Base-by-base conservation (phyloP, 2,329 filamentous ascomycete species). In the Stachybotrys chartarum region DNA sequence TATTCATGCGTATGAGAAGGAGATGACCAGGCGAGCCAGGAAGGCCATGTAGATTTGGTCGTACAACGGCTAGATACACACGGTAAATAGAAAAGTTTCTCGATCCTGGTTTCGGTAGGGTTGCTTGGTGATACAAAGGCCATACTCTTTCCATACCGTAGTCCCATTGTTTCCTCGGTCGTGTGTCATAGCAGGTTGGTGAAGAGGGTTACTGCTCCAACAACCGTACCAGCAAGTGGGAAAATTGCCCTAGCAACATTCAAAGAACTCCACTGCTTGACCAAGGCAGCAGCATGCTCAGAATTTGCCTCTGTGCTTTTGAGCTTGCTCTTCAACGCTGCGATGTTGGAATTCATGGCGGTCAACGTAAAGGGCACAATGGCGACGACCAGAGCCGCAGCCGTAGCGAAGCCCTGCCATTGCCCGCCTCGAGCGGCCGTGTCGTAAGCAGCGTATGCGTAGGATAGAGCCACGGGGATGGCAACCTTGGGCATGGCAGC, bases 311-410 rank as follows among this genome's bases (percentile, higher is more conserved):
- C 57, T 16, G 57, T 52, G 1, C 60, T 64, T 10, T 58, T 58
- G 30, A 62, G 66, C 0, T 63, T 59, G 24, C 60, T 60, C 12
- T 64, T 63, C 44, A 76, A 63, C 5, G 62, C 55, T 14, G 61
- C 56, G 53, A 75, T 76, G 5, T 72, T 75, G 7, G 60, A 54
- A 12, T 54, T 61, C 70, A 77, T 75, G 49, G 69, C 58, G 24
- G 63, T n/a, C 11, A 70, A 2, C 1, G 74, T 77, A 50, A 69
- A 77, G 1, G 74, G 73, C 32, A 76, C 65, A 42, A 76, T 75
- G 39, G 58, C 60, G 6, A 74, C 31, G n/a, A 69, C 65, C 46
- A 72, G 62, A 10, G 54, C 61, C 11, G 61, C 72, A 0, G 69
- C 72, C 1, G 61, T 64, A 8, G 60, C 63, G 52, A 69, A 69